Conservation (phyloP, 1,284 basidiomycete species). For the Ceratobasidium sp. region DNA sequence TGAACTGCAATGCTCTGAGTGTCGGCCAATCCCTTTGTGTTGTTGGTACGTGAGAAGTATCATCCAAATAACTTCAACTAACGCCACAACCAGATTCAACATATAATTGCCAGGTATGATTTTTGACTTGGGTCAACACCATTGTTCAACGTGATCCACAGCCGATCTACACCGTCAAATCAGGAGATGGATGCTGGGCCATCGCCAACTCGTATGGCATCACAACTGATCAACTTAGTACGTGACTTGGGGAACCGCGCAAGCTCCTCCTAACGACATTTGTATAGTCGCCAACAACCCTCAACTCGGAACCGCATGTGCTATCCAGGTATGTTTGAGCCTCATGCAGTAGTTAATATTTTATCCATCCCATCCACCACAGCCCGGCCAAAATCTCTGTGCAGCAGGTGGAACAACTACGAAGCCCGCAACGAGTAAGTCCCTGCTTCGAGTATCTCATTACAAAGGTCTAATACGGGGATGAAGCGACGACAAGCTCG, state of each 20-base stretch:
- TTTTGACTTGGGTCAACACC: no score
- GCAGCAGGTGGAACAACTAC: neutral
- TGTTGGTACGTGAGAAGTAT: neutral
- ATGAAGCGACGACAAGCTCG: neutral
- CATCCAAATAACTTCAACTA: neutral
- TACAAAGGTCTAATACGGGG: neutral
- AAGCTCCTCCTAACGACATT: no score
- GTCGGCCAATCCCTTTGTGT: neutral
- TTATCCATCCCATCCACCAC: neutral
- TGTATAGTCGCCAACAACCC: no score
- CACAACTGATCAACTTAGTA: no score
- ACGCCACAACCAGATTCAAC: neutral
- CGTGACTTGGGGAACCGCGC: no score
- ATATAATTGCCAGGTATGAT: neutral
- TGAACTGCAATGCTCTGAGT: neutral
- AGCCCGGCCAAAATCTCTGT: constrained; percentile 5
- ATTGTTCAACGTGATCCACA: no score
- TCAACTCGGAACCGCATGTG: no score
- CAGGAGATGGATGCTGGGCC: no score
- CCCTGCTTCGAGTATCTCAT: neutral
- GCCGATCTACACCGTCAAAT: no score
- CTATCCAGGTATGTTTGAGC: no score
- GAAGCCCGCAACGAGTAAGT: neutral
- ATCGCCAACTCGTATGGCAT: no score
- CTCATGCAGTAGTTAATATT: no score